Evolutionary conservation across 2,329 filamentous ascomycete species (phyloP).

Genomic region (Atkinsonella hypoxylon): DNA sequence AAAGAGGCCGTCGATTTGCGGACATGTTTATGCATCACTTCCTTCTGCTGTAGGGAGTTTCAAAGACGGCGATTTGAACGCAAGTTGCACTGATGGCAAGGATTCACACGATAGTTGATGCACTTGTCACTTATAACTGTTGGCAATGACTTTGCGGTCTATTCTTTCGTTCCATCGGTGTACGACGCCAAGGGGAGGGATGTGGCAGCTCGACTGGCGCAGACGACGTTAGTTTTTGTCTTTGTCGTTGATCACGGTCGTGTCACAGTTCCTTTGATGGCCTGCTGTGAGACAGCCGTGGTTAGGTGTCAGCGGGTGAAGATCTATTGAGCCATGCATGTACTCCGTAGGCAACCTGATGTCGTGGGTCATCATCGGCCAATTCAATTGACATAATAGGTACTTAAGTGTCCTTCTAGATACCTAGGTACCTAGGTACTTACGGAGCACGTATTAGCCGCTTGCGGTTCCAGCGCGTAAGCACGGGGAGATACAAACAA

Average conservation of each 20-base stretch:
- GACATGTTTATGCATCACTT: background rate
- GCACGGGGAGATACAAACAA: background rate
- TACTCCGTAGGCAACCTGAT: too few species aligned
- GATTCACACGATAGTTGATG: background rate
- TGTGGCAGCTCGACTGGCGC: background rate
- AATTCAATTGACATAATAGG: too few species aligned
- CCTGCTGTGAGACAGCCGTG: too few species aligned
- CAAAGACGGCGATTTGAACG: background rate
- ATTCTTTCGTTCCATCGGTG: background rate
- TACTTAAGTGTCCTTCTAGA: too few species aligned
- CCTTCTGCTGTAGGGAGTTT: background rate
- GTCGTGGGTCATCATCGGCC: too few species aligned
- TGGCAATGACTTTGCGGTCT: background rate
- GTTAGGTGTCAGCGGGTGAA: too few species aligned
- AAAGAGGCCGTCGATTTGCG: background rate
- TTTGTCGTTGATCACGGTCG: background rate
- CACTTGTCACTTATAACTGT: background rate
- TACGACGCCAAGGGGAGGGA: background rate
- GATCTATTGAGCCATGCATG: too few species aligned
- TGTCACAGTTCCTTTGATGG: background rate
- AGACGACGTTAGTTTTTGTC: background rate
- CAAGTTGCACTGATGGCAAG: background rate
- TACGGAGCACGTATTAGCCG: background rate
- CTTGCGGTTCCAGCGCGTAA: background rate
- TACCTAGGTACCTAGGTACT: background rate